Conservation (phyloP, 2,329 filamentous ascomycete species). For the Cordyceps cateniannulata region DNA sequence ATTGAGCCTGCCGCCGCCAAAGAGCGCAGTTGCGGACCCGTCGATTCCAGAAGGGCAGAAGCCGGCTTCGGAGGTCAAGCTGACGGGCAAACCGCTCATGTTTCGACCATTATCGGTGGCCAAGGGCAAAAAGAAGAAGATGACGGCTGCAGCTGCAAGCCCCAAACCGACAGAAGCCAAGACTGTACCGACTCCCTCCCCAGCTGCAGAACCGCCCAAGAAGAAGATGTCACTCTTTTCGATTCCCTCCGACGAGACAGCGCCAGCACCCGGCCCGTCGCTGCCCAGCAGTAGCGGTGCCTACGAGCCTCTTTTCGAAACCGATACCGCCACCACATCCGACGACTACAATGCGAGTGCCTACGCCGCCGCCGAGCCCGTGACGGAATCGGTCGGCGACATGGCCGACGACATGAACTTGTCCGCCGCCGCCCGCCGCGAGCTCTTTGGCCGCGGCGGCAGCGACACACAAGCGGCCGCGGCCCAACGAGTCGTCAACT, state of each 20-base stretch:
- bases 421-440: conserved; percentile 67
- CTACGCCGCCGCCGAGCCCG: conserved; percentile 22
- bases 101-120: conserved; percentile 86
- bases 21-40: conserved; percentile 31
- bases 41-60: conserved; percentile 50
- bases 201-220: conserved; percentile 24
- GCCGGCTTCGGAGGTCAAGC: conserved; percentile 56
- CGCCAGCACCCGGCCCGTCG: conserved; percentile 14
- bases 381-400: conserved; percentile 57
- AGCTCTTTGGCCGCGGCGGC: conserved; percentile 68
- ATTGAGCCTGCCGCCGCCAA: conserved; percentile 33
- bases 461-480: conserved; percentile 19
- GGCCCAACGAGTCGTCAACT: conserved; percentile 64
- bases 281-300: conserved; percentile 19
- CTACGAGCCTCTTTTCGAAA: conserved; percentile 49
- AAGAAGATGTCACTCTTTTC: conserved; percentile 66
- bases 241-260: conserved; percentile 37
- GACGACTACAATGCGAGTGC: conserved; percentile 27
- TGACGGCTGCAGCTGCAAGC: conserved; percentile 24
- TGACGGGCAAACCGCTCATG: conserved; percentile 74
- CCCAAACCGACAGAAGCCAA: conserved; percentile 6
- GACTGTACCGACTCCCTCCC: conserved; percentile 15
- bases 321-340: conserved; percentile 17
- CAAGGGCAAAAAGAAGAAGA: conserved; percentile 66
- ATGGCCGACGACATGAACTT: conserved; percentile 76